Percentiles rank a stretch among this genome's conserved stretches.
phyloP scores from a whole-genome alignment of 352 stramenopile species.

The Saprolegnia parasitica region DNA sequence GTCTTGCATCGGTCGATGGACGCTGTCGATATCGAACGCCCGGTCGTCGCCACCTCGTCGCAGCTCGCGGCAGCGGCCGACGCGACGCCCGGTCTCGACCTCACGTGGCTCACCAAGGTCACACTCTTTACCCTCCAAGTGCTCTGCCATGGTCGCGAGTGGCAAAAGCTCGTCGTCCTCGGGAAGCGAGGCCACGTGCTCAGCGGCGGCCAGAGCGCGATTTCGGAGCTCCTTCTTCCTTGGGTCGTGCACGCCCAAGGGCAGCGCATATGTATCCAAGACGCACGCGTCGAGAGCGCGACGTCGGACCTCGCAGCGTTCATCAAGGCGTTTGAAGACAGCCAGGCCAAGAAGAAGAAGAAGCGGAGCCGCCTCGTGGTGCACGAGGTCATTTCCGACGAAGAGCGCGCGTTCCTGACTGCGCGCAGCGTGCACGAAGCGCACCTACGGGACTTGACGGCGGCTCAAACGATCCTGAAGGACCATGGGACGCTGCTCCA shows the following conservation, averaged over 20 bases:
- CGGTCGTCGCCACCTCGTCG: background rate
- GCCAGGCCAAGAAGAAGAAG: conserved; percentile 75
- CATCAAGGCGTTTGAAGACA: conserved; percentile 48
- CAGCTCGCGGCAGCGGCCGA: background rate
- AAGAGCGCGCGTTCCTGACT: conserved; percentile 55
- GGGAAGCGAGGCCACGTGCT: conserved; percentile 18
- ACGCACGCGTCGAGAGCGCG: conserved; percentile 32
- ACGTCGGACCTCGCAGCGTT: conserved; percentile 37
- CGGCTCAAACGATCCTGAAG: conserved; percentile 24
- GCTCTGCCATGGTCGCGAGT: conserved; percentile 13
- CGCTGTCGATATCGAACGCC: conserved; percentile 3
- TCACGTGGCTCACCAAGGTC: conserved; percentile 12
- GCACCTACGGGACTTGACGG: conserved; percentile 30
- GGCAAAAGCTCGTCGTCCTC: conserved; percentile 19
- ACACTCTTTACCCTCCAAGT: conserved; percentile 10
- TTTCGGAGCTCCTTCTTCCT: conserved; percentile 55
- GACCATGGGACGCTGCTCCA: background rate
- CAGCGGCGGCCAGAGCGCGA: conserved; percentile 26
- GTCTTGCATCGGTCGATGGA: background rate
- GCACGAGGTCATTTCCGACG: conserved; percentile 52
- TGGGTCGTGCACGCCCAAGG: conserved; percentile 59
- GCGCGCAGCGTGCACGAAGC: conserved; percentile 26
- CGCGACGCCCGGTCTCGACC: conserved; percentile 2
- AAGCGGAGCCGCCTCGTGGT: conserved; percentile 76
- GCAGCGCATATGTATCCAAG: conserved; percentile 47